phyloP scores from a whole-genome alignment of 768 basidiomycete genomes.

The Pilatotrama ljubarskyi region DNA sequence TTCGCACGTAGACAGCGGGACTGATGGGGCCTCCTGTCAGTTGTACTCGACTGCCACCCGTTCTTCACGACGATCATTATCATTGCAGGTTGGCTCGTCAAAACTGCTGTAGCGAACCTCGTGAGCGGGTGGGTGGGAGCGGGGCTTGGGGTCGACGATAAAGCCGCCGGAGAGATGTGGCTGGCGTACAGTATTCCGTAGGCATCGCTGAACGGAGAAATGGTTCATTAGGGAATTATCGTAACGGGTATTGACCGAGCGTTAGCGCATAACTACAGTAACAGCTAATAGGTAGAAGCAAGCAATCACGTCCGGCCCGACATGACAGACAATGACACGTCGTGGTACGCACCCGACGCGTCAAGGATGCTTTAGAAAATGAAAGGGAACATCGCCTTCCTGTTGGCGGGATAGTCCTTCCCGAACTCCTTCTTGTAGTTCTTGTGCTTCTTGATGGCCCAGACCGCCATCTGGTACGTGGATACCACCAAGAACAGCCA shows the following conservation, averaged over 20 bases:
- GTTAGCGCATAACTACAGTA: neutral
- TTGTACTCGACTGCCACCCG: slow-evolving; percentile 77
- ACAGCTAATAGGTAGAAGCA: neutral
- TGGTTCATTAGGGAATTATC: neutral
- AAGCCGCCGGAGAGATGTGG: slow-evolving; percentile 66
- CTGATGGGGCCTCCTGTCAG: slow-evolving; percentile 37
- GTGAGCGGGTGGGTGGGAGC: slow-evolving; percentile 66
- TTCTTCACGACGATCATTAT: slow-evolving; percentile 75
- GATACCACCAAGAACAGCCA: slow-evolving; percentile 65
- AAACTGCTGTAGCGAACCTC: slow-evolving; percentile 61
- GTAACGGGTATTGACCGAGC: neutral
- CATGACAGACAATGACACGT: neutral
- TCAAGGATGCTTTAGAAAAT: slow-evolving; percentile 41
- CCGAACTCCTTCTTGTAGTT: slow-evolving; percentile 95
- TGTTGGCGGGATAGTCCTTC: slow-evolving; percentile 68
- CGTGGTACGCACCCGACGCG: neutral
- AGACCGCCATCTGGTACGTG: slow-evolving; percentile 69
- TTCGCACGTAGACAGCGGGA: neutral
- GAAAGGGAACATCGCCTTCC: slow-evolving; percentile 83
- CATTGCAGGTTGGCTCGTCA: slow-evolving; percentile 68
- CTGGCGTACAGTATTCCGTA: slow-evolving; percentile 79
- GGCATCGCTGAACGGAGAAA: neutral
- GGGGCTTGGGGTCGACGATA: slow-evolving; percentile 38
- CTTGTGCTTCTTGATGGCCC: slow-evolving; percentile 91
- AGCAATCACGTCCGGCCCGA: neutral